phyloP scores from a whole-genome alignment of 345 rosid species.

The Erucastrum elatum region DNA sequence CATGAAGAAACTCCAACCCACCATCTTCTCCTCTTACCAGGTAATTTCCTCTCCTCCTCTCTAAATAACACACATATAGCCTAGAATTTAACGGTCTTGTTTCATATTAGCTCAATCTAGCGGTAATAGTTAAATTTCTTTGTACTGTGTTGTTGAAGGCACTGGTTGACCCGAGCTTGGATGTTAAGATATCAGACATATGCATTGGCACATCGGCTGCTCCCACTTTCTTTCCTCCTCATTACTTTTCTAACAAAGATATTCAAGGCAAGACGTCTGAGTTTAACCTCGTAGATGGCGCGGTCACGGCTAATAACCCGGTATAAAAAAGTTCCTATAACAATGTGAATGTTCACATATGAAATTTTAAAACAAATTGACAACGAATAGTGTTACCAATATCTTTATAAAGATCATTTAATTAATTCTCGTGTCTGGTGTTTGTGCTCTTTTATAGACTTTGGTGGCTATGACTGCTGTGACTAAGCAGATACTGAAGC shows the following conservation, averaged over 20 bases:
- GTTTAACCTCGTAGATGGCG: slow-evolving; percentile 77
- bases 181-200: slow-evolving; percentile 64
- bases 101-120: neutral
- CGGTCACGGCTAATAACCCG: slow-evolving; percentile 67
- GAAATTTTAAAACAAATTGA: neutral
- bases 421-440: neutral
- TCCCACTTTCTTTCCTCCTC: slow-evolving; percentile 65
- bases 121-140: neutral
- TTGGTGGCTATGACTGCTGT: slow-evolving; percentile 67
- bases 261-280: slow-evolving; percentile 42
- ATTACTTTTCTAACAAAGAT: slow-evolving; percentile 54
- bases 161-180: slow-evolving; percentile 33
- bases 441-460: slow-evolving; percentile 39
- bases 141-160: slow-evolving; percentile 35
- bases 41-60: slow-evolving; percentile 32
- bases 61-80: neutral
- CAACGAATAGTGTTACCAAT: neutral
- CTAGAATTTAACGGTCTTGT: neutral
- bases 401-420: neutral
- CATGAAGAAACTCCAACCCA: slow-evolving; percentile 68
- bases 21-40: slow-evolving; percentile 61
- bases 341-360: neutral
- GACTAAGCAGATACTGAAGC: slow-evolving; percentile 49
- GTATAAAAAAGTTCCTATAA: slow-evolving; percentile 33
- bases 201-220: slow-evolving; percentile 74